These are phyloP conservation scores for Datura wrightii DNA, from an alignment of 257 asterid genomes.

Conservation along the genomic window DNA sequence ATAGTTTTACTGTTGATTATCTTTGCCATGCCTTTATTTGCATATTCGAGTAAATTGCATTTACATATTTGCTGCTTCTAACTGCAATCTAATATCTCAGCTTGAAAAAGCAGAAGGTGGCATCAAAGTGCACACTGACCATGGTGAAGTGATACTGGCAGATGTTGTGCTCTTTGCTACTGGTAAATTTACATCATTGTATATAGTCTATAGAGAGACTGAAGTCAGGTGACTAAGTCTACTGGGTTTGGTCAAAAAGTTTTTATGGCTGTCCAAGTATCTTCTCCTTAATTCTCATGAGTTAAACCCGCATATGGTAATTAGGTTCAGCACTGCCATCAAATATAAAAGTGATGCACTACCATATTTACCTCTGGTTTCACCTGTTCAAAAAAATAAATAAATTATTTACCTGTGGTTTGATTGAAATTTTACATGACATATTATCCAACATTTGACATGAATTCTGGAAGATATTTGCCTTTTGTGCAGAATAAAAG, in stretches of 20 bases:
- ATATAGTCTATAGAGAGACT: background rate
- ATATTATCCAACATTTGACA: background rate
- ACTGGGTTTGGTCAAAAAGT: background rate
- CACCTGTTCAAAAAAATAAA: no score
- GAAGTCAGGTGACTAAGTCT: background rate
- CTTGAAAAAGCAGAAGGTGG: constrained; percentile 79
- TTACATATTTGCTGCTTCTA: background rate
- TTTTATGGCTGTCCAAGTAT: background rate
- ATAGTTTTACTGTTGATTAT: background rate
- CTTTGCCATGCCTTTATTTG: background rate
- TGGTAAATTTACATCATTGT: constrained; percentile 56
- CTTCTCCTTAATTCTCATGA: background rate
- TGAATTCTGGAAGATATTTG: background rate
- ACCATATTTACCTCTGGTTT: background rate
- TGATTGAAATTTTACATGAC: background rate
- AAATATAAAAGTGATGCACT: background rate
- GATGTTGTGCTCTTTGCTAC: constrained; percentile 99
- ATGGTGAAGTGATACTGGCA: constrained; percentile 81
- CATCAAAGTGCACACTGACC: constrained; percentile 77
- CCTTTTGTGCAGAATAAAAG: constrained; percentile 7
- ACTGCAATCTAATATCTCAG: constrained; percentile 48
- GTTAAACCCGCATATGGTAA: background rate
- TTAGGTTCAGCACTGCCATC: background rate
- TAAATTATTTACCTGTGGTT: background rate
- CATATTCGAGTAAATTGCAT: background rate